phyloP scores from a whole-genome alignment of 1,284 basidiomycete genomes.

The Ganoderma boninense region DNA sequence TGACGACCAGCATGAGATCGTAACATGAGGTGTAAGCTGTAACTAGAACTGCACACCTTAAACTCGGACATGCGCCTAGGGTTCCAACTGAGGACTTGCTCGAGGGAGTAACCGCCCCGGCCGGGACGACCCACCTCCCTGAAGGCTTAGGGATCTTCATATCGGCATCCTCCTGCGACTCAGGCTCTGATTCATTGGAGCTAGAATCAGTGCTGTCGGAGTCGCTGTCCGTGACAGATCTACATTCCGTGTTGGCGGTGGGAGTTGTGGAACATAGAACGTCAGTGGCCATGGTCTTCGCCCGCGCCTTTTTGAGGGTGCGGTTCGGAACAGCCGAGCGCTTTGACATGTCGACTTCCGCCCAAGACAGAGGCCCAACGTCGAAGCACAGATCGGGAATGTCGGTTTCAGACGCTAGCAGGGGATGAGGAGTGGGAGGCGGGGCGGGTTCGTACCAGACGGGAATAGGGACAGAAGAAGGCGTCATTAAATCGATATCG shows the following conservation, averaged over 20 bases:
- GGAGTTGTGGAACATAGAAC: not conserved
- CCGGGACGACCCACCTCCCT: not conserved
- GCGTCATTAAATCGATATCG: not conserved
- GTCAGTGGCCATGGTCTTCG: not conserved
- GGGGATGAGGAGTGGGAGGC: not conserved
- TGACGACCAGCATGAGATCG: not conserved
- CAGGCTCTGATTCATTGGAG: not conserved
- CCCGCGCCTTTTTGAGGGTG: not conserved
- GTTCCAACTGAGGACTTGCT: not conserved
- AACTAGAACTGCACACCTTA: not conserved
- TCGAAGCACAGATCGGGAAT: not conserved
- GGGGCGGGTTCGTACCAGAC: not conserved
- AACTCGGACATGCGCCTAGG: not conserved
- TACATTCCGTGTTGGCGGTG: not conserved
- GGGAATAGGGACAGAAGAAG: not conserved
- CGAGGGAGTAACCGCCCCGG: not conserved
- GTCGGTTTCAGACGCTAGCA: not conserved
- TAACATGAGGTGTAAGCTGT: not conserved
- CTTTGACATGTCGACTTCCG: not conserved
- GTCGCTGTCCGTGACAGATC: not conserved
- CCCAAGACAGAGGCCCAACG: not conserved
- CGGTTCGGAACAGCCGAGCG: not conserved
- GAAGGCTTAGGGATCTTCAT: not conserved
- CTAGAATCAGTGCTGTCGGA: not conserved
- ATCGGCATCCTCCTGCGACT: not conserved